These are phyloP conservation scores for Populus hybrid DNA, from an alignment of 441 rosid species.

Conservation along the genomic window DNA sequence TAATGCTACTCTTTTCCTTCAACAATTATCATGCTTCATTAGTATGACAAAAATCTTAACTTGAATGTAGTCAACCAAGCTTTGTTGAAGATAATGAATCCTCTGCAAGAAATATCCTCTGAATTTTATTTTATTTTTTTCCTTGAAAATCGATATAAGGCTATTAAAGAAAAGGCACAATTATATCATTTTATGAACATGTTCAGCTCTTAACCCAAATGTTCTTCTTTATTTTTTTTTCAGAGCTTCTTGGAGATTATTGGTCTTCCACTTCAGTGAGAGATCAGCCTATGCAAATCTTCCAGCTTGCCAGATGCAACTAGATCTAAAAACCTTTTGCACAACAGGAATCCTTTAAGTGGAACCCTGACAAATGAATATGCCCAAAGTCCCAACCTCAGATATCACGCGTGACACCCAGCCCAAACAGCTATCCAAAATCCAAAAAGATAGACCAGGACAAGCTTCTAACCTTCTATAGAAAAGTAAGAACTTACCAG, in stretches of 20 bases:
- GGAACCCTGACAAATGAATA: background rate
- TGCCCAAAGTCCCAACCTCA: background rate
- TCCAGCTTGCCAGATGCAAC: background rate
- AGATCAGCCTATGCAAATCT: background rate
- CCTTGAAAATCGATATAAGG: background rate
- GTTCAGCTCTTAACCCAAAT: background rate
- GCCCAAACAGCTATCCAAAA: constrained; percentile 5
- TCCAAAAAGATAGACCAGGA: background rate
- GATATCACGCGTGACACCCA: background rate
- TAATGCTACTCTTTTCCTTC: background rate
- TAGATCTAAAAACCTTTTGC: background rate
- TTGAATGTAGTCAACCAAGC: background rate
- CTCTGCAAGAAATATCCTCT: background rate
- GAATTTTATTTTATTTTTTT: background rate
- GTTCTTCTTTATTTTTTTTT: too few species aligned
- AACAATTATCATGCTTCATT: background rate
- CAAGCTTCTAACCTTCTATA: background rate
- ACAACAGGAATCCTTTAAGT: background rate
- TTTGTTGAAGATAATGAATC: background rate
- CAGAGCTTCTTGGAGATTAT: too few species aligned
- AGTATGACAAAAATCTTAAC: background rate
- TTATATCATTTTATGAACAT: background rate
- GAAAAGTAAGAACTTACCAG: constrained; percentile 54
- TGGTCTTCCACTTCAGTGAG: too few species aligned
- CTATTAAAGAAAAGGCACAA: background rate